Percentiles rank a stretch among this genome's conserved stretches.
These are phyloP conservation scores for Aspergillus sp. DNA, from an alignment of 2,329 filamentous ascomycete genomes.

Conservation along the genomic window DNA sequence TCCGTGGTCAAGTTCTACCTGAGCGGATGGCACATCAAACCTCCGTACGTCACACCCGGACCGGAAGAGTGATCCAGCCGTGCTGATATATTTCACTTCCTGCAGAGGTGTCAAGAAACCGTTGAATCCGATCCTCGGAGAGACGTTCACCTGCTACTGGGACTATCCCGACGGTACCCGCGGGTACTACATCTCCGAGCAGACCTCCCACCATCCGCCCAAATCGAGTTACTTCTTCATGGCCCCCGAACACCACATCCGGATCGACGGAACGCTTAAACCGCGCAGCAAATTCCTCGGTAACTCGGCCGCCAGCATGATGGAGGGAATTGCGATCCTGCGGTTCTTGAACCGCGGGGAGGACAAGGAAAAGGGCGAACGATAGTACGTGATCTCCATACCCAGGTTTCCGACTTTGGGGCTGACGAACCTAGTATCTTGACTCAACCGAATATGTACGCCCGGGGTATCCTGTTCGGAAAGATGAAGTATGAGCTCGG, in stretches of 20 bases:
- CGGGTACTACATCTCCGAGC: conserved; percentile 95
- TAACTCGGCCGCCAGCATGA: conserved; percentile 95
- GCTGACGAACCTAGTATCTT: conserved; percentile 62
- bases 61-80: not conserved
- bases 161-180: conserved; percentile 79
- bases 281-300: conserved; percentile 92
- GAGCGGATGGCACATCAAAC: conserved; percentile 98
- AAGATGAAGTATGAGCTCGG: conserved; percentile 99
- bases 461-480: conserved; percentile 90
- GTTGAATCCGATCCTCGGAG: conserved; percentile 91
- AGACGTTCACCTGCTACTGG: conserved; percentile 95
- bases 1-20: conserved; percentile 98
- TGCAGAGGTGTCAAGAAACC: conserved; percentile 94
- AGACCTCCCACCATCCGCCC: conserved; percentile 96
- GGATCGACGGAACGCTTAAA: conserved; percentile 93
- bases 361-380: conserved; percentile 65
- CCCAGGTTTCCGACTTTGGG: not conserved
- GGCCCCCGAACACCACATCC: conserved; percentile 88
- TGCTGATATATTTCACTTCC: not conserved
- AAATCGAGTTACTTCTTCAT: conserved; percentile 99
- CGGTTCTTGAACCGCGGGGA: conserved; percentile 75
- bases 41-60: conserved; percentile 64
- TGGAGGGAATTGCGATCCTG: conserved; percentile 93
- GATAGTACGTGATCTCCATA: conserved; percentile 65
- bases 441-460: conserved; percentile 99